These are phyloP conservation scores for Rhypophila decipiens DNA, from an alignment of 495 filamentous ascomycete genomes.

Conservation along the genomic window DNA sequence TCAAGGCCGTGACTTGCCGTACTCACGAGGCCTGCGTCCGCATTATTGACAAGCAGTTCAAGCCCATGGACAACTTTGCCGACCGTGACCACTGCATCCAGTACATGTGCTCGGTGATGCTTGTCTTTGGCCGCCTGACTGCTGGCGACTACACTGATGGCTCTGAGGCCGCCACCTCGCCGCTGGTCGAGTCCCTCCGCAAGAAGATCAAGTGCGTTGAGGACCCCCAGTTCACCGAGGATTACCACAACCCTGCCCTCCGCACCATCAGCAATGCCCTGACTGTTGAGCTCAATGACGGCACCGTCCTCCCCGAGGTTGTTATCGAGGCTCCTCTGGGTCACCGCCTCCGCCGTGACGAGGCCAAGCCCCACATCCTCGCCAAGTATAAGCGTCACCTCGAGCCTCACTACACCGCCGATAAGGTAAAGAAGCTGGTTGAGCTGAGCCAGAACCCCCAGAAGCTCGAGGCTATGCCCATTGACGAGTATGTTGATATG, in stretches of 20 bases:
- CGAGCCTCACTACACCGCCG: slow-evolving; percentile 68
- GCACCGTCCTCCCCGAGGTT: slow-evolving; percentile 85
- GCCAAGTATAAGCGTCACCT: slow-evolving; percentile 93
- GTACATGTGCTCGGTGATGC: slow-evolving; percentile 97
- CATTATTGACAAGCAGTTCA: slow-evolving; percentile 99
- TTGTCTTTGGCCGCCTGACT: slow-evolving; percentile 85
- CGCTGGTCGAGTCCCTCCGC: slow-evolving; percentile 81
- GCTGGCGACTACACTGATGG: slow-evolving; percentile 90
- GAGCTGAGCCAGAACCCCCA: slow-evolving; percentile 65
- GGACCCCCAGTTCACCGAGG: slow-evolving; percentile 85
- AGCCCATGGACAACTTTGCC: slow-evolving; percentile 98
- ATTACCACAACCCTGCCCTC: slow-evolving; percentile 90
- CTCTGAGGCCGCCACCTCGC: slow-evolving; percentile 81
- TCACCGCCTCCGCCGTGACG: slow-evolving; percentile 83
- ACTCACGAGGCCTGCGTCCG: slow-evolving; percentile 97
- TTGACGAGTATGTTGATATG: slow-evolving; percentile 91
- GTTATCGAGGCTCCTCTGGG: slow-evolving; percentile 94
- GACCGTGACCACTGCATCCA: slow-evolving; percentile 99
- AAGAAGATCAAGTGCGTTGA: slow-evolving; percentile 91
- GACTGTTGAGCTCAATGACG: slow-evolving; percentile 88
- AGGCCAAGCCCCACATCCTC: slow-evolving; percentile 94
- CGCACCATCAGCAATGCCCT: slow-evolving; percentile 95
- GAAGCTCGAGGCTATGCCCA: slow-evolving; percentile 68
- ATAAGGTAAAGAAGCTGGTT: slow-evolving; percentile 71
- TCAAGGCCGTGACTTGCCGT: slow-evolving; percentile 85